A percentile compares a stretch with the other conserved stretches of the same genome.
These are phyloP conservation scores for Stromatinia cepivora DNA, from an alignment of 2,329 filamentous ascomycete species.

Conservation along the genomic window DNA sequence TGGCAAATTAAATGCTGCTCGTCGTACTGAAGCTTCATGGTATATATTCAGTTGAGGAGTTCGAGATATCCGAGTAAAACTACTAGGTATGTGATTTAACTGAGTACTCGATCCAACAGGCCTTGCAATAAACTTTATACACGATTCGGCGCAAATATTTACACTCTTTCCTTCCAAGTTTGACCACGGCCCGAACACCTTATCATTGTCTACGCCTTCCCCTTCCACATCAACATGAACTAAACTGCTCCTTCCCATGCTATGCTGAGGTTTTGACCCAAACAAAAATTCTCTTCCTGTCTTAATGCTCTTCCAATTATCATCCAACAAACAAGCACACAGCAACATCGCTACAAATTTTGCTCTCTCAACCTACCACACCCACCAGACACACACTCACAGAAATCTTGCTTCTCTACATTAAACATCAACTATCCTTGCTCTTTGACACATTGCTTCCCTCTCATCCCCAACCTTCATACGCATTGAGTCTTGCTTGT, in stretches of 20 bases:
- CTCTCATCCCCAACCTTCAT: neutral
- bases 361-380: slow-evolving; percentile 21
- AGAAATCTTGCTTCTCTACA: slow-evolving; percentile 18
- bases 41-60: too few relatives aligned
- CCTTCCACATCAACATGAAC: neutral
- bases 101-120: too few relatives aligned
- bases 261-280: neutral
- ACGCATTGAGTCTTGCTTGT: neutral
- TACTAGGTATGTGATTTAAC: too few relatives aligned
- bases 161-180: neutral
- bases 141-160: too few relatives aligned
- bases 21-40: too few relatives aligned
- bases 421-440: slow-evolving; percentile 7
- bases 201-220: neutral
- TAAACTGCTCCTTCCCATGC: neutral
- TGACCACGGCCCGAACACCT: neutral
- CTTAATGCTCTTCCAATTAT: neutral
- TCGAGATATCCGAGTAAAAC: too few relatives aligned
- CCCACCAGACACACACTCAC: neutral
- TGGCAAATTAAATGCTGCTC: too few relatives aligned
- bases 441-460: neutral
- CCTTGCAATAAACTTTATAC: too few relatives aligned
- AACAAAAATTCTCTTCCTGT: neutral
- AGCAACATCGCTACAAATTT: slow-evolving; percentile 25
- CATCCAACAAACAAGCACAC: slow-evolving; percentile 19